Percentiles rank a stretch among this genome's conserved stretches.
Conservation (phyloP, 2,329 filamentous ascomycete genomes). For the Thielaviopsis musarum region DNA sequence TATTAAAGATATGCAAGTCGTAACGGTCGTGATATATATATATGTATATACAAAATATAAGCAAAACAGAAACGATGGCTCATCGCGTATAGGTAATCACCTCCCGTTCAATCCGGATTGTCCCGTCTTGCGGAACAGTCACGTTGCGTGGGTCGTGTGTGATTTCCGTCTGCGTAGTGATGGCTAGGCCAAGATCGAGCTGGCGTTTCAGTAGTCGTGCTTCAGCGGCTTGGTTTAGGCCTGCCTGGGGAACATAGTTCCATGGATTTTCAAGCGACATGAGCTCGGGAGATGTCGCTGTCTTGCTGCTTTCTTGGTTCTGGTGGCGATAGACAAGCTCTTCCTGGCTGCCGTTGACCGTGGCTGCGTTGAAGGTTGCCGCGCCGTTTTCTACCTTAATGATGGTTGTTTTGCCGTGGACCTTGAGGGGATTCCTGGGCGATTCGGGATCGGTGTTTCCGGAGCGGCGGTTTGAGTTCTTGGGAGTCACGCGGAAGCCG, state of each 20-base stretch:
- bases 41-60: not conserved
- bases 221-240: not conserved
- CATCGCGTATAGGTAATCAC: not conserved
- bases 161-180: conserved; percentile 3
- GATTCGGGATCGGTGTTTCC: not conserved
- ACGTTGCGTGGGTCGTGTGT: not conserved
- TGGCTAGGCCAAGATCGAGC: conserved; percentile 3
- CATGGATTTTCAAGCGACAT: not conserved
- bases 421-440: not conserved
- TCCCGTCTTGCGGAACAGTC: conserved; percentile 1
- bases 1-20: too few species aligned
- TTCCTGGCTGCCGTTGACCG: not conserved
- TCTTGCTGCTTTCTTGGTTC: not conserved
- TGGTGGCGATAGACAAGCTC: not conserved
- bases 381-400: not conserved
- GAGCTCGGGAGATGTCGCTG: not conserved
- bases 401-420: not conserved
- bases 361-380: not conserved
- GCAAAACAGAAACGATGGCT: too few species aligned
- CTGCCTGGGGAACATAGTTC: not conserved
- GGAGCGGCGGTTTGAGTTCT: not conserved
- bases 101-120: conserved; percentile 4
- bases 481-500: not conserved
- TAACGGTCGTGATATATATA: not conserved
- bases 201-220: conserved; percentile 3